Conservation (phyloP, 495 filamentous ascomycete species). For the Hyaloscypha bicolor region DNA sequence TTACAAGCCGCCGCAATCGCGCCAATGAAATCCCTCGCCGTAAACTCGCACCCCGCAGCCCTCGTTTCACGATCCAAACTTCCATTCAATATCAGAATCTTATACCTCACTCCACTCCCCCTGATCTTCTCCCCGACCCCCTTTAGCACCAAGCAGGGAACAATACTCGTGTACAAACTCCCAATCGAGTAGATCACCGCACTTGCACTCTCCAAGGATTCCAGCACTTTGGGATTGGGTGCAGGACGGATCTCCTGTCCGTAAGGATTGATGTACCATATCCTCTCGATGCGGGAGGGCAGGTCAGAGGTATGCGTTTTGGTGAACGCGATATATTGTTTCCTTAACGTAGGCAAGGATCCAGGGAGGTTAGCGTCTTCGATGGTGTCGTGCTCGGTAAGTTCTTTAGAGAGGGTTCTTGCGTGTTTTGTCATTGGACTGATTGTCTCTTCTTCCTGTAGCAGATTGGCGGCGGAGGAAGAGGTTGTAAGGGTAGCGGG, state of each 20-base stretch:
- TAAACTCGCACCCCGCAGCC: constrained; percentile 63
- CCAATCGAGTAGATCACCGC: constrained; percentile 90
- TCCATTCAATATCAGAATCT: constrained; percentile 86
- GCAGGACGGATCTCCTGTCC: constrained; percentile 82
- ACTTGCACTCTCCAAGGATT: constrained; percentile 60
- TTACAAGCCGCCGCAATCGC: constrained; percentile 71
- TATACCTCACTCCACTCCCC: constrained; percentile 53
- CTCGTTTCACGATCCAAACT: constrained; percentile 79
- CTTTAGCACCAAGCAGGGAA: constrained; percentile 72
- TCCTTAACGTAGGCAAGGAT: constrained; percentile 74
- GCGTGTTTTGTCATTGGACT: constrained; percentile 4
- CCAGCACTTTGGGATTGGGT: constrained; percentile 77
- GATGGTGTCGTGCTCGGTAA: constrained; percentile 50
- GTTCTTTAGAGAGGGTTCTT: constrained; percentile 19
- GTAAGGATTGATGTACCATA: constrained; percentile 99
- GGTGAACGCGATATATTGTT: constrained; percentile 76
- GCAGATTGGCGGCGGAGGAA: not conserved
- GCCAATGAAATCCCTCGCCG: constrained; percentile 74
- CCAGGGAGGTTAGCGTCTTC: constrained; percentile 92
- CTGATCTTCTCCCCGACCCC: constrained; percentile 61
- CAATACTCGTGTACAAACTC: constrained; percentile 77
- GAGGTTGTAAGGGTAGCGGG: constrained; percentile 7
- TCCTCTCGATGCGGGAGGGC: constrained; percentile 71
- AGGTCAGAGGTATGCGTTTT: constrained; percentile 71
- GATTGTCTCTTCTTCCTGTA: constrained; percentile 13